Conservation (phyloP, 2,329 filamentous ascomycete species). For the Aspergillus brasiliensis region DNA sequence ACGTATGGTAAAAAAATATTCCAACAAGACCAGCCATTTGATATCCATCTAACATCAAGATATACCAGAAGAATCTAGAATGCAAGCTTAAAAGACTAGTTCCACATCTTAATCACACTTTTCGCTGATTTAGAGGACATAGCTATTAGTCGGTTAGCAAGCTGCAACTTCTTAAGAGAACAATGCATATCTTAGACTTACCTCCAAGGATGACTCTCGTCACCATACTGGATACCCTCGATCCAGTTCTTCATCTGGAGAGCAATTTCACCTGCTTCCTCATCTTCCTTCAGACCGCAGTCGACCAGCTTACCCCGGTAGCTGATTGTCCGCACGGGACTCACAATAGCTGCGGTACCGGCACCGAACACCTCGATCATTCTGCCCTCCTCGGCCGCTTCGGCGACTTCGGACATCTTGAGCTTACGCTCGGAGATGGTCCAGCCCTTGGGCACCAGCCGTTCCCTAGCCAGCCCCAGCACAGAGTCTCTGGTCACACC, state of each 20-base stretch:
- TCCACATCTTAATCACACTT: background rate
- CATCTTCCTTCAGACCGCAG: constrained; percentile 76
- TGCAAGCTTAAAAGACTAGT: background rate
- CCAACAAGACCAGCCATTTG: background rate
- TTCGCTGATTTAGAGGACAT: constrained; percentile 25
- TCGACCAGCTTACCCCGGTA: constrained; percentile 81
- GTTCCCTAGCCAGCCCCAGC: constrained; percentile 80
- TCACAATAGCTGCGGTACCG: constrained; percentile 92
- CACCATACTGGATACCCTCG: constrained; percentile 90
- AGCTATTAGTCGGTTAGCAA: constrained; percentile 22
- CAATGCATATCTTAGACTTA: constrained; percentile 42
- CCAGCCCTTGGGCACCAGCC: constrained; percentile 84
- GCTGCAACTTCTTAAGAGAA: background rate
- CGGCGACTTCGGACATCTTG: constrained; percentile 81
- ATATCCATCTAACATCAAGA: background rate
- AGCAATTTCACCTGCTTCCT: constrained; percentile 88
- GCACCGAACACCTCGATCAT: constrained; percentile 91
- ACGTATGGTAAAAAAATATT: background rate
- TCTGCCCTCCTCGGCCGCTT: constrained; percentile 80
- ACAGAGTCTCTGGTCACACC: constrained; percentile 93
- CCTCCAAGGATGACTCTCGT: constrained; percentile 91
- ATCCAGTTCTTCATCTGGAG: constrained; percentile 95
- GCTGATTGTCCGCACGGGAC: constrained; percentile 83
- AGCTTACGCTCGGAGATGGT: constrained; percentile 84
- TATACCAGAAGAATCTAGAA: background rate